Conservation (phyloP, 106 monocot species). For the Posidonia australis region DNA sequence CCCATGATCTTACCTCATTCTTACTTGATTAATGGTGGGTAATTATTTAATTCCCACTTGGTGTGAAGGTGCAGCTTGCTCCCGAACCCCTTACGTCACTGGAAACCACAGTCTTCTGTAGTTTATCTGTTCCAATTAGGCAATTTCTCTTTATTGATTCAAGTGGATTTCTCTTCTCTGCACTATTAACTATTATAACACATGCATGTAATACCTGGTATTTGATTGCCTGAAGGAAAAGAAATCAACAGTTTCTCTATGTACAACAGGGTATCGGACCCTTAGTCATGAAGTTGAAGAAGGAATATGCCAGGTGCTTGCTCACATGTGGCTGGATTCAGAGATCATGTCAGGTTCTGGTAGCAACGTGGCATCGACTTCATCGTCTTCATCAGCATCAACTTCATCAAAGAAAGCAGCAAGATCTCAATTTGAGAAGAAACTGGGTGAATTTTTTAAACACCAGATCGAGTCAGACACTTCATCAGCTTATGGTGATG, state of each 20-base stretch:
- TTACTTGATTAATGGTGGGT: neutral
- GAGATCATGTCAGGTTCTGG: conserved; percentile 49
- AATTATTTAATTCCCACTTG: too few relatives aligned
- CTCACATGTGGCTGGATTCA: conserved; percentile 71
- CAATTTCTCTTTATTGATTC: too few relatives aligned
- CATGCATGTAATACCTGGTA: too few relatives aligned
- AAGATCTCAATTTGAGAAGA: conserved; percentile 47
- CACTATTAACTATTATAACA: too few relatives aligned
- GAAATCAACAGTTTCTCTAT: neutral
- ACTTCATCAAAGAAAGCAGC: conserved; percentile 34
- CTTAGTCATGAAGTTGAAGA: conserved; percentile 58
- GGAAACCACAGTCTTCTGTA: too few relatives aligned
- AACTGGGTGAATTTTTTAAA: conserved; percentile 58
- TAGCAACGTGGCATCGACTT: conserved; percentile 13
- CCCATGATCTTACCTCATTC: neutral
- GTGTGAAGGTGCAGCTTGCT: too few relatives aligned
- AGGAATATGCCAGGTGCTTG: conserved; percentile 66
- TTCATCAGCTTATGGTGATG: conserved; percentile 57
- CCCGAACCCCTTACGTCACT: too few relatives aligned
- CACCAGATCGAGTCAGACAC: conserved; percentile 67
- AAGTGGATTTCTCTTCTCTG: too few relatives aligned
- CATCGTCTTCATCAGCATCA: conserved; percentile 15
- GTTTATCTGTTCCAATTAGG: too few relatives aligned
- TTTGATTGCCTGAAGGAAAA: too few relatives aligned
- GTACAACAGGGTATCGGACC: conserved; percentile 32